Evolutionary conservation across 2,329 filamentous ascomycete species (phyloP).

Genomic region (Daldinia sp.): DNA sequence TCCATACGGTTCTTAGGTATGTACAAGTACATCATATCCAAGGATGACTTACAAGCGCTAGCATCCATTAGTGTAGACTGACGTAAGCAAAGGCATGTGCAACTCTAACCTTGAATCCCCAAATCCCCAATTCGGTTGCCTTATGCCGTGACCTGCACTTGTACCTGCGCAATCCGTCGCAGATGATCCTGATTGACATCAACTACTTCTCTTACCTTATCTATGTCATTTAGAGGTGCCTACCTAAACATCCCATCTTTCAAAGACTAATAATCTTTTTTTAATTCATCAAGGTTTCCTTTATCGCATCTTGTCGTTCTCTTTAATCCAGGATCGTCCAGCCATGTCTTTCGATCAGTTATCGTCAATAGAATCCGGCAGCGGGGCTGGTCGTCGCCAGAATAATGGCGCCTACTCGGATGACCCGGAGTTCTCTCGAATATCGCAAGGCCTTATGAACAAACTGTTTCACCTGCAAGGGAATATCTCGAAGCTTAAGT

Average conservation of each 20-base stretch:
- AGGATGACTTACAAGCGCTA: neutral
- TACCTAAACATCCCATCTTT: conserved; percentile 22
- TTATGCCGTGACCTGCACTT: conserved; percentile 21
- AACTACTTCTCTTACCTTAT: conserved; percentile 12
- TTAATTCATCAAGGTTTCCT: conserved; percentile 22
- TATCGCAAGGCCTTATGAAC: conserved; percentile 86
- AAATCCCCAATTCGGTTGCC: conserved; percentile 36
- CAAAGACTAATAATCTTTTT: conserved; percentile 12
- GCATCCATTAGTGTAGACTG: neutral
- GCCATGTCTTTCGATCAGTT: conserved; percentile 93
- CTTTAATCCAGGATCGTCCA: conserved; percentile 15
- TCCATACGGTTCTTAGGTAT: neutral
- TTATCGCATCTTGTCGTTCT: conserved; percentile 14
- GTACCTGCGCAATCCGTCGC: conserved; percentile 17
- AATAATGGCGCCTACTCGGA: conserved; percentile 76
- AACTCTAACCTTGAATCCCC: conserved; percentile 4
- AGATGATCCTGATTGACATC: conserved; percentile 29
- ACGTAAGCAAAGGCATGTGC: conserved; percentile 28
- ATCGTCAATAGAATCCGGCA: conserved; percentile 83
- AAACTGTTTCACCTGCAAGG: conserved; percentile 90
- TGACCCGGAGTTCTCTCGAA: conserved; percentile 89
- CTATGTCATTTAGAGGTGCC: neutral
- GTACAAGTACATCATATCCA: neutral
- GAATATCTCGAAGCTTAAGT: conserved; percentile 86
- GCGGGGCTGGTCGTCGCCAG: conserved; percentile 70